Evolutionary conservation across 2,329 filamentous ascomycete genomes (phyloP).

Genomic region (Epichloe hybrida): DNA sequence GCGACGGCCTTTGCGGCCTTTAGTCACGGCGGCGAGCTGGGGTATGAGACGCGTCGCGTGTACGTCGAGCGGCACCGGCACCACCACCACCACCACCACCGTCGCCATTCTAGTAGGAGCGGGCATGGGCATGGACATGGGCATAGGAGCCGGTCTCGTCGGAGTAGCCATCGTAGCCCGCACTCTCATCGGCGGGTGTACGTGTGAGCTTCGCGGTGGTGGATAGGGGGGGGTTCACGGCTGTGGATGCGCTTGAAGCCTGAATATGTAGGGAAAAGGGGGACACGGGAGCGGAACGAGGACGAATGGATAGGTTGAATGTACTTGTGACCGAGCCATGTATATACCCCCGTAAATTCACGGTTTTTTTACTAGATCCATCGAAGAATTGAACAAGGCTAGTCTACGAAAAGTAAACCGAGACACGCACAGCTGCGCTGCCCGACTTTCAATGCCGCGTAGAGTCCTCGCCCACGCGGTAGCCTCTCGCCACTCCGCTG

Average conservation of each 20-base stretch:
- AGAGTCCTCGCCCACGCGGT: slow-evolving; percentile 53
- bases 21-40: slow-evolving; percentile 38
- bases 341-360: too few species aligned
- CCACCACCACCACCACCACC: slow-evolving; percentile 13
- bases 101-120: too few species aligned
- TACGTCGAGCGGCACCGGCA: slow-evolving; percentile 11
- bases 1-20: slow-evolving; percentile 60
- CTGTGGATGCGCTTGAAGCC: too few species aligned
- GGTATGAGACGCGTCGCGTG: slow-evolving; percentile 20
- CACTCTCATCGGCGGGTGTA: slow-evolving; percentile 40
- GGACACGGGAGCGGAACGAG: too few species aligned
- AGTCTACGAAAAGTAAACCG: too few species aligned
- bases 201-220: slow-evolving; percentile 21
- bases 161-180: slow-evolving; percentile 21
- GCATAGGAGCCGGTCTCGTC: slow-evolving; percentile 14
- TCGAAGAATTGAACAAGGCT: too few species aligned
- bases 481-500: slow-evolving; percentile 78
- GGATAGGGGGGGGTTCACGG: too few species aligned
- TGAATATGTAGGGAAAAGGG: too few species aligned
- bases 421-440: too few species aligned
- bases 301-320: too few species aligned
- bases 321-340: too few species aligned
- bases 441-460: slow-evolving; percentile 19
- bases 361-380: too few species aligned
- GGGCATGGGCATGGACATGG: slow-evolving; percentile 31